Percentiles rank a stretch among this genome's conserved stretches.
Evolutionary conservation across 1,284 basidiomycete genomes (phyloP).

Genomic region (Trichosporon asahii): DNA sequence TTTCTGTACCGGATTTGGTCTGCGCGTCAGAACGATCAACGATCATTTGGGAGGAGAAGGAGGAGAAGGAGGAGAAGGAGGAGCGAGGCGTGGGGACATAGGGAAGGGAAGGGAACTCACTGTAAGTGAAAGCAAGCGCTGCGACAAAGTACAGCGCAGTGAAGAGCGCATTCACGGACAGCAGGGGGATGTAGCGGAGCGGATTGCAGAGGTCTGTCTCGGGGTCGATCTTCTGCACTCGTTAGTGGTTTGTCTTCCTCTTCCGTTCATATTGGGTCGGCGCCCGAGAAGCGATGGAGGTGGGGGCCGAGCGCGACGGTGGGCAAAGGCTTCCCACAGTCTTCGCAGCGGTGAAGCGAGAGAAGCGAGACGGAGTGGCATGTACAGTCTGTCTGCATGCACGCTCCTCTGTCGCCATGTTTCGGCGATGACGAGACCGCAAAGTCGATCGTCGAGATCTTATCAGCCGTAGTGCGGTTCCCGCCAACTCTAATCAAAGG

Average conservation of each 20-base stretch:
- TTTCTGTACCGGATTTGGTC: constrained; percentile 18
- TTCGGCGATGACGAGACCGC: no score
- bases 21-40: constrained; percentile 18
- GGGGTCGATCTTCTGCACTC: constrained; percentile 12
- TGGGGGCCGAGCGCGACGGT: no score
- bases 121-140: constrained; percentile 58
- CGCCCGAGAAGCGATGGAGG: no score
- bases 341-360: no score
- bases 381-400: no score
- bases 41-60: no score
- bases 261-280: no score
- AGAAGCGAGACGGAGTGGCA: no score
- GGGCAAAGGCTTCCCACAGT: no score
- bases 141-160: constrained; percentile 58
- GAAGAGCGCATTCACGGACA: constrained; percentile 59
- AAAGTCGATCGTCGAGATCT: no score
- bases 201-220: constrained; percentile 35
- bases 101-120: constrained; percentile 39
- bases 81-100: no score
- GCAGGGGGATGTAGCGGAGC: constrained; percentile 61
- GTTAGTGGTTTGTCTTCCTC: neutral
- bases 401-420: no score
- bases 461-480: neutral
- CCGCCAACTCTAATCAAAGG: neutral
- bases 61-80: neutral